Evolutionary conservation across 2,329 filamentous ascomycete species (phyloP), one percentile per base, ranked within the genome.

Genomic region (Verticillium isaacii): DNA sequence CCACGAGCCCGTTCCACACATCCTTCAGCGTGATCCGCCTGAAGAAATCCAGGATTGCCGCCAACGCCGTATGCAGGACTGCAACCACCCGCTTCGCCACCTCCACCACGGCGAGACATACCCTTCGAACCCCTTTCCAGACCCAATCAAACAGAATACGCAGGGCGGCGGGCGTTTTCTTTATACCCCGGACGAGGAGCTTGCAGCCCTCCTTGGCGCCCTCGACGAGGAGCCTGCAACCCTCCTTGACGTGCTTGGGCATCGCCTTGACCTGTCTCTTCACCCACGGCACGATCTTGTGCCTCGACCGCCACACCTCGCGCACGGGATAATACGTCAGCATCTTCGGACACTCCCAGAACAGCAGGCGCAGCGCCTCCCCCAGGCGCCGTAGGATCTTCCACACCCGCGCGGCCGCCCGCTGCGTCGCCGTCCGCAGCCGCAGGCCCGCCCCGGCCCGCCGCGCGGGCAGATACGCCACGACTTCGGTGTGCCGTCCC

Each of bases 401-500:
- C n/a, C 64, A 65, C 5, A 71, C 61, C 0, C 69, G 62, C 12
- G 65, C 50, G 63, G 75, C 69, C 12, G 73, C 72, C 5, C 66
- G 66, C 11, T 57, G 64, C 54, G 78, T 74, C 1, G 70, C 66
- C n/a, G 65, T 62, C 61, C 68, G 70, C 72, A 77, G 77, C 9
- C 79, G 67, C 23, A 67, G 63, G 70, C 73, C 76, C 2, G 72
- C 74, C 4, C 78, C 79, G 2, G 67, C 73, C 0, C 79, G 68
- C 0, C 78, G 68, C 0, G 65, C 52, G 0, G 80, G 80, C 1
- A 83, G 71, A 56, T 76, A 78, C 1, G 69, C 68, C 4, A 82
- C 79, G 3, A 82, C 69, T 8, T 81, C 79, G 17, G 73, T 68
- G 60, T 82, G 79, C 1, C 74, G 72, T 23, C 71, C 73, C 1